A percentile compares a stretch with the other conserved stretches of the same genome.
phyloP scores from a whole-genome alignment of 2,329 filamentous ascomycete species.

The Epicoccum nigrum region DNA sequence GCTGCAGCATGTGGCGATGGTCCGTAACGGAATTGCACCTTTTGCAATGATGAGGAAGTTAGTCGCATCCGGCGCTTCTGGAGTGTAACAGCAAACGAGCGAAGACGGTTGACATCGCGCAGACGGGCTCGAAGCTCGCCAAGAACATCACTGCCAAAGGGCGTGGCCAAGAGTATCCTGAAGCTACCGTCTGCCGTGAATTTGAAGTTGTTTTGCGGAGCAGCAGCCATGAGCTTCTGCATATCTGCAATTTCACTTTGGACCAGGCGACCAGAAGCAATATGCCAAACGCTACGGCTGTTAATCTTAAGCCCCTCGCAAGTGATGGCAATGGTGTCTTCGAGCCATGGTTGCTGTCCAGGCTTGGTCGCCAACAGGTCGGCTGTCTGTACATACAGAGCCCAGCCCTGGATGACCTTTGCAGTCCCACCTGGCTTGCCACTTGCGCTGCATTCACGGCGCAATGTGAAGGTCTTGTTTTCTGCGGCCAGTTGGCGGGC shows the following conservation, averaged over 20 bases:
- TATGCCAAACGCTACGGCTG: constrained; percentile 46
- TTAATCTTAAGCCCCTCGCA: constrained; percentile 41
- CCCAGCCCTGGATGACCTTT: constrained; percentile 33
- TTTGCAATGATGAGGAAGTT: constrained; percentile 63
- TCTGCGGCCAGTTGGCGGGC: constrained; percentile 31
- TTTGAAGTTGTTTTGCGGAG: constrained; percentile 65
- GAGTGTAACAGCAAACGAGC: constrained; percentile 72
- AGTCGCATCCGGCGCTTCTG: constrained; percentile 61
- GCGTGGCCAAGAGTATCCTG: constrained; percentile 64
- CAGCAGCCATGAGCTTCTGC: constrained; percentile 48
- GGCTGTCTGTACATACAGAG: constrained; percentile 34
- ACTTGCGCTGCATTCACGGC: constrained; percentile 24
- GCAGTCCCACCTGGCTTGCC: constrained; percentile 1
- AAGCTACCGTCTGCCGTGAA: constrained; percentile 70
- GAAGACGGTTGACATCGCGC: constrained; percentile 71
- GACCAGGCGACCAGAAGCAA: constrained; percentile 49
- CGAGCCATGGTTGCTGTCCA: constrained; percentile 37
- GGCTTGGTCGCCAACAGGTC: constrained; percentile 33
- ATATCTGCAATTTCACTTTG: constrained; percentile 43
- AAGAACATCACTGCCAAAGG: constrained; percentile 65
- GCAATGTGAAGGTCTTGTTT: constrained; percentile 29
- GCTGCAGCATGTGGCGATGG: constrained; percentile 58
- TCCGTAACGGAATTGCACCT: constrained; percentile 72
- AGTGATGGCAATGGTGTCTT: constrained; percentile 34
- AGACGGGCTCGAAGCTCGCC: constrained; percentile 65